Conservation (phyloP, 805 yeast species). For the Candida boleticola region DNA sequence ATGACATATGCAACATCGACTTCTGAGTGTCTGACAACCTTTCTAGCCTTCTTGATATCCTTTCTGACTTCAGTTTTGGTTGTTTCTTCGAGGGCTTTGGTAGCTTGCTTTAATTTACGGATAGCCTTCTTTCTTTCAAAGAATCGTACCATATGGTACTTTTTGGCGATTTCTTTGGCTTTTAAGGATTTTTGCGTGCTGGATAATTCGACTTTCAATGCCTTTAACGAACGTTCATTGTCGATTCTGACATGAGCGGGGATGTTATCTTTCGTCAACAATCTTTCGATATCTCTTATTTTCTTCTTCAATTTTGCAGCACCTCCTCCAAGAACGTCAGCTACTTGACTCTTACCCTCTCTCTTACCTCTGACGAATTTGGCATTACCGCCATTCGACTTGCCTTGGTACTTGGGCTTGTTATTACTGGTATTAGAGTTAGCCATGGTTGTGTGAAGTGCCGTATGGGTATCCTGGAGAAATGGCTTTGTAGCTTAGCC, state of each 20-base stretch:
- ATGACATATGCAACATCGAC: slow-evolving; percentile 73
- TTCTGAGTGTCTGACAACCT: slow-evolving; percentile 53
- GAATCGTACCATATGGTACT: slow-evolving; percentile 91
- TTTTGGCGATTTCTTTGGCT: slow-evolving; percentile 56
- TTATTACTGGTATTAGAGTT: neutral
- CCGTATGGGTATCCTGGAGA: too few species aligned
- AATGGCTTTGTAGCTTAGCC: too few species aligned
- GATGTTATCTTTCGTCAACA: slow-evolving; percentile 56
- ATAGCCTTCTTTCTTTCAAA: slow-evolving; percentile 86
- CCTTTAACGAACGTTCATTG: slow-evolving; percentile 73
- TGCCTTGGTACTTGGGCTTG: neutral
- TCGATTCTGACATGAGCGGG: slow-evolving; percentile 65
- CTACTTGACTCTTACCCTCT: slow-evolving; percentile 17
- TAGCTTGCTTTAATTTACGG: slow-evolving; percentile 60
- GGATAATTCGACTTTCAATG: slow-evolving; percentile 57
- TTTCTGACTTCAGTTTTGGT: slow-evolving; percentile 32
- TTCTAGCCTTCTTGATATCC: slow-evolving; percentile 44
- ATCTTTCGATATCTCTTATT: slow-evolving; percentile 81
- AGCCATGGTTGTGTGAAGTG: too few species aligned
- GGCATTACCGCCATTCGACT: too few species aligned
- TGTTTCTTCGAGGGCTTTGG: slow-evolving; percentile 35
- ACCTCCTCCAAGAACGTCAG: slow-evolving; percentile 31
- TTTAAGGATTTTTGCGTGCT: slow-evolving; percentile 43
- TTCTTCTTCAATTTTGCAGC: slow-evolving; percentile 70
- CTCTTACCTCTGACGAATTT: too few species aligned